Evolutionary conservation across 306 rosid genomes (phyloP), one percentile per base, ranked within the genome.

Genomic region (Styphnolobium japonicum): DNA sequence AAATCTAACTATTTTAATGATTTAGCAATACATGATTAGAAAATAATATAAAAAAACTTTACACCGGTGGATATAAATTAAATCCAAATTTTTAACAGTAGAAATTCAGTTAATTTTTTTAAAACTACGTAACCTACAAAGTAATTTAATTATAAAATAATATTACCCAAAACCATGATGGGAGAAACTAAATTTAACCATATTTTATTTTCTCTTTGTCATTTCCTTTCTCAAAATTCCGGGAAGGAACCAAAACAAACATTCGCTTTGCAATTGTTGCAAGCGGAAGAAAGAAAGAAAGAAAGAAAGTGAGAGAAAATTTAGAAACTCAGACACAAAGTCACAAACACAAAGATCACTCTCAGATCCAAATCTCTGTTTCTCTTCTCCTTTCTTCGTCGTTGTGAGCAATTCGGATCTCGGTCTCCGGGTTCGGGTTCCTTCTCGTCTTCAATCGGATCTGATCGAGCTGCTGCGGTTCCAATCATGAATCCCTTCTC

Each of bases 401-500:
- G 10, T 18, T 67, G 21, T 27, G 10, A 60, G 74, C 51, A 37
- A 60, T 72, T 85, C 65, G 82, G 89, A 91, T 90, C 91, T 86
- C 75, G 49, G 70, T 66, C 77, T 84, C 36, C 25, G 33, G 45
- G 43, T 80, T 81, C 80, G 57, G 42, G 68, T 77, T 37, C 53
- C 15, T 48, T 66, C 72, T 76, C 57, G 42, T 45, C 4, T 75
- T 21, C 75, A 16, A 12, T 64, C 71, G 86, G 88, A 87, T 85
- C 86, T 79, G 82, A 49, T 78, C 60, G 81, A 83, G 85, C 89
- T 85, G 8, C 31, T 57, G 15, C 66, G 37, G 83, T 86, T 66
- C 77, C 87, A 80, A 81, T 72, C 87, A 89, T 91, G 96, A 93
- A 93, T 81, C 92, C 98, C 23, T 93, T 93, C 86, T 91, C 94